A percentile compares a stretch with the other conserved stretches of the same genome.
These are phyloP conservation scores for Ceratocystis diversiconidia DNA, from an alignment of 2,329 filamentous ascomycete genomes.

Conservation along the genomic window DNA sequence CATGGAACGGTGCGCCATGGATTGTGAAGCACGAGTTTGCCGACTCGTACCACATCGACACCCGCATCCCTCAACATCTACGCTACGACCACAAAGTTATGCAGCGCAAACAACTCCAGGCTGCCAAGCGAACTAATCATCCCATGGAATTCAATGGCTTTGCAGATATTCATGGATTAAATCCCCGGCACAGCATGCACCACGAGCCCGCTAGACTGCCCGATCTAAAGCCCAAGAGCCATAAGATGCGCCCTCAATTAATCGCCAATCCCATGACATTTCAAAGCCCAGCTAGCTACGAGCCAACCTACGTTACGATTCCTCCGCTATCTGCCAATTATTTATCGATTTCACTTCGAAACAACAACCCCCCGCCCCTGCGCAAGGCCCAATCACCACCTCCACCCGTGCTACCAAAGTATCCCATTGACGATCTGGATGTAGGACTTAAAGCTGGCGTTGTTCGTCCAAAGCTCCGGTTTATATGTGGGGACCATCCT, in stretches of 20 bases:
- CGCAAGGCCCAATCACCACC: conserved; percentile 30
- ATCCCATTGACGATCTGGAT: conserved; percentile 88
- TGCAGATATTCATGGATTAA: conserved; percentile 18
- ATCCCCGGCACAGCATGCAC: conserved; percentile 25
- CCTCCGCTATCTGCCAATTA: conserved; percentile 12
- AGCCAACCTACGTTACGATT: conserved; percentile 17
- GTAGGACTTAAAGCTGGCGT: conserved; percentile 52
- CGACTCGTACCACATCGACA: conserved; percentile 69
- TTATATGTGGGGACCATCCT: conserved; percentile 53
- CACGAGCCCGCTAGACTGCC: conserved; percentile 46
- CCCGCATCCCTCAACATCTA: conserved; percentile 69
- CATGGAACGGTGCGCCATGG: conserved; percentile 96
- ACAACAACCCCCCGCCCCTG: conserved; percentile 29
- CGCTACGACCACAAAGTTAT: conserved; percentile 66
- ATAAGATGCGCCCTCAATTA: conserved; percentile 18
- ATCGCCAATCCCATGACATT: conserved; percentile 14
- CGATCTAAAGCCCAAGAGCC: conserved; percentile 56
- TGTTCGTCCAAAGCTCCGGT: conserved; percentile 62
- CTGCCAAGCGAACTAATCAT: conserved; percentile 45
- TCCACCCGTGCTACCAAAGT: conserved; percentile 68
- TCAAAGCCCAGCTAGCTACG: conserved; percentile 12
- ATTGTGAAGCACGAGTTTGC: conserved; percentile 80
- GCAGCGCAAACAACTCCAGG: conserved; percentile 59
- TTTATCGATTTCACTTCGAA: conserved; percentile 18
- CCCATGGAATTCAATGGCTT: conserved; percentile 31